These are phyloP conservation scores for Umbelopsis sp. DNA, from an alignment of 371 early-diverging fungal species.

Conservation along the genomic window DNA sequence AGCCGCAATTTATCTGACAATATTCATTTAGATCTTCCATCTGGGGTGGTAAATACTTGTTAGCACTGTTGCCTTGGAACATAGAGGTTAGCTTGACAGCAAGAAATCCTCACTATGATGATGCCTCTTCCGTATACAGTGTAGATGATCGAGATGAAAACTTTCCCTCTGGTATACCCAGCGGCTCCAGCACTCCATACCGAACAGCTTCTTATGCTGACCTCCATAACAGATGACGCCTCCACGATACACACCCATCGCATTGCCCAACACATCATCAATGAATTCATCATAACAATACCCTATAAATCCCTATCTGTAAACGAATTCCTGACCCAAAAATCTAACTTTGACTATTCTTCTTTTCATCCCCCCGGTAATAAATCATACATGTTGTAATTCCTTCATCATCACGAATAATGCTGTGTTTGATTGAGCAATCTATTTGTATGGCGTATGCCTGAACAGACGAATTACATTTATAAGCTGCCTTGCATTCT, in stretches of 20 bases:
- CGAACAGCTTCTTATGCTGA: not conserved
- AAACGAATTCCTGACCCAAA: too few relatives aligned
- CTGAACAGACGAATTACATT: not conserved
- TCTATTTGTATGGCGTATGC: not conserved
- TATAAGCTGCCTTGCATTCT: conserved; percentile 3
- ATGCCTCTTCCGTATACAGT: conserved; percentile 15
- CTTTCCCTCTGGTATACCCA: not conserved
- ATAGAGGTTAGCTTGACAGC: conserved; percentile 19
- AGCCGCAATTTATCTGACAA: not conserved
- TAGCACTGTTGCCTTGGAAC: conserved; percentile 15
- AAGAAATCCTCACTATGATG: conserved; percentile 7
- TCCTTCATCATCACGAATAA: not conserved
- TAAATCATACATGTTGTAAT: not conserved
- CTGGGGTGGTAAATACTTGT: conserved; percentile 16
- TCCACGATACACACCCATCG: not conserved
- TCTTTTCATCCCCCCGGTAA: not conserved
- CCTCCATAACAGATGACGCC: not conserved
- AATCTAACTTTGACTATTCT: not conserved
- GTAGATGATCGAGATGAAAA: conserved; percentile 13
- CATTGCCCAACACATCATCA: not conserved
- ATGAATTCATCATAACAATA: not conserved
- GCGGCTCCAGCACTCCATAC: not conserved
- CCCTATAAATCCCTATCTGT: not conserved
- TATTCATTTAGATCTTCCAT: not conserved
- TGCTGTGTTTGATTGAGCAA: not conserved